A percentile compares a stretch with the other conserved stretches of the same genome.
Conservation (phyloP, 306 rosid genomes). For the Argentina anserina region DNA sequence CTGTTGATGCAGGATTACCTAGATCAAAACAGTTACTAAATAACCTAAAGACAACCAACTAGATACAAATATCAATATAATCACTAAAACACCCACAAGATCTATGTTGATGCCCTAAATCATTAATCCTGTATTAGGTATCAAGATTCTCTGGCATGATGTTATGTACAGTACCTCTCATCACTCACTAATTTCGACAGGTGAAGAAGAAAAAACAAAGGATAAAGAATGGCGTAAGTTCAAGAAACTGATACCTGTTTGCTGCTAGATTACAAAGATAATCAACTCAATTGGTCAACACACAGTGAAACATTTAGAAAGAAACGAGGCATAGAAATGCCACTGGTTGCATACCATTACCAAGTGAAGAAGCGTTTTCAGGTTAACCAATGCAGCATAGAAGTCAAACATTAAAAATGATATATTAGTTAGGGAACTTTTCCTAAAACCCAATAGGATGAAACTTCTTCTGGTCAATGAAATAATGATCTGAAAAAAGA, state of each 20-base stretch:
- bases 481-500: no score
- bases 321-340: background rate
- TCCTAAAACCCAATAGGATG: background rate
- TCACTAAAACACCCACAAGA: background rate
- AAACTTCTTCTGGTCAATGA: no score
- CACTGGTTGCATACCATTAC: background rate
- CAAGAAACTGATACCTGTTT: background rate
- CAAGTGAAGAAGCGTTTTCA: background rate
- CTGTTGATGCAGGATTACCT: no score
- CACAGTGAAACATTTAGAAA: background rate
- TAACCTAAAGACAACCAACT: background rate
- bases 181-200: background rate
- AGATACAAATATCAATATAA: background rate
- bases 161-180: background rate
- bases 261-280: background rate
- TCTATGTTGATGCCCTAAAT: background rate
- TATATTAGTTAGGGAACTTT: background rate
- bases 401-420: background rate
- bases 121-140: background rate
- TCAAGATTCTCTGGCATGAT: background rate
- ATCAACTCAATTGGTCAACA: background rate
- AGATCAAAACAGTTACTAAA: no score
- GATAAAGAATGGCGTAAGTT: background rate
- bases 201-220: background rate
- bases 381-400: background rate